Conservation (phyloP, 768 basidiomycete genomes). For the Tulasnella sp. region DNA sequence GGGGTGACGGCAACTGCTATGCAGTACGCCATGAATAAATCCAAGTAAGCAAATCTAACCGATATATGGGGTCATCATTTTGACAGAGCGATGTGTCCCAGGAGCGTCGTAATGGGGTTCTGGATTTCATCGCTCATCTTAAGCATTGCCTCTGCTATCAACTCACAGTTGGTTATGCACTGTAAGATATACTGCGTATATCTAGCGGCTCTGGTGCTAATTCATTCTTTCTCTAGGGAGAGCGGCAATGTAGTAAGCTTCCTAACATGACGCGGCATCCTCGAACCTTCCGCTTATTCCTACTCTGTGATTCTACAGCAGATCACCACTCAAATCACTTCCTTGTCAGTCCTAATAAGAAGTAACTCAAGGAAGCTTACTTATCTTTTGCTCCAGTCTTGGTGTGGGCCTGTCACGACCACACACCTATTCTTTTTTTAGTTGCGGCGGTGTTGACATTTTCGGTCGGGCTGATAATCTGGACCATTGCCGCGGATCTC, state of each 20-base stretch:
- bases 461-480: constrained; percentile 23
- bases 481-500: constrained; percentile 2
- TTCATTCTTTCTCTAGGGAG: neutral
- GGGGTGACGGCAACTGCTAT: neutral
- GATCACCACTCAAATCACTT: constrained; percentile 10
- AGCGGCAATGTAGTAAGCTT: constrained; percentile 27
- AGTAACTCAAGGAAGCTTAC: neutral
- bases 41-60: neutral
- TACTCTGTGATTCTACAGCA: neutral
- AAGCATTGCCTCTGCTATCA: constrained; percentile 27
- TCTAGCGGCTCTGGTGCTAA: neutral
- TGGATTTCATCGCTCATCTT: constrained; percentile 28
- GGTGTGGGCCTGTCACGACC: constrained; percentile 25
- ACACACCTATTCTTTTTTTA: constrained; percentile 18
- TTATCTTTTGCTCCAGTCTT: neutral
- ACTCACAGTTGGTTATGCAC: constrained; percentile 27
- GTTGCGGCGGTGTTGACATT: constrained; percentile 26
- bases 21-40: constrained; percentile 1
- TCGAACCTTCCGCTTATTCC: neutral
- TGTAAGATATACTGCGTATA: neutral
- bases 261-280: too few relatives aligned
- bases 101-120: constrained; percentile 20
- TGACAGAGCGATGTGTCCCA: too few relatives aligned
- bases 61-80: too few relatives aligned
- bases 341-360: neutral